Percentiles rank a stretch among this genome's conserved stretches.
phyloP scores from a whole-genome alignment of 1,284 basidiomycete genomes.

The Cryptococcus sp. region DNA sequence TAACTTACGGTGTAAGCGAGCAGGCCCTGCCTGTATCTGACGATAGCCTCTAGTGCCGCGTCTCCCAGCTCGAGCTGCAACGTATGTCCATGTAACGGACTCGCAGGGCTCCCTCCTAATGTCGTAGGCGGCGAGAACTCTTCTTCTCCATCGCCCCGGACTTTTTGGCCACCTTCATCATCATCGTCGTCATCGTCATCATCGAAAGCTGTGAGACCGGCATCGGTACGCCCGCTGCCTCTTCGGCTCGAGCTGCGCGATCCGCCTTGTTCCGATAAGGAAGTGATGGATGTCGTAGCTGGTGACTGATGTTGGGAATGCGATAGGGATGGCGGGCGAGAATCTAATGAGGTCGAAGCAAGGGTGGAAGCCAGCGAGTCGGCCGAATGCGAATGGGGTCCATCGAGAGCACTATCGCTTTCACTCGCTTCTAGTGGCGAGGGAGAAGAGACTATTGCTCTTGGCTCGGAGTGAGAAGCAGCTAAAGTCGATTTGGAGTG shows the following conservation, averaged over 20 bases:
- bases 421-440: not conserved
- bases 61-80: no score
- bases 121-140: not conserved
- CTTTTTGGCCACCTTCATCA: not conserved
- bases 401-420: not conserved
- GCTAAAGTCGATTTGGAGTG: not conserved
- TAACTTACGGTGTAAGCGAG: slow-evolving; percentile 29
- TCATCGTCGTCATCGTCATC: not conserved
- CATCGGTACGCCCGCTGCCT: not conserved
- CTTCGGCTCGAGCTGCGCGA: not conserved
- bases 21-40: slow-evolving; percentile 20
- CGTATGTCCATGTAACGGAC: not conserved
- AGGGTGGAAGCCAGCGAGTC: not conserved
- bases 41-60: slow-evolving; percentile 7
- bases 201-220: not conserved
- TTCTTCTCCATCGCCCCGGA: not conserved
- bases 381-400: not conserved
- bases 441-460: not conserved
- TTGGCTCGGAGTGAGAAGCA: not conserved
- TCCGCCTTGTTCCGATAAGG: slow-evolving; percentile 10
- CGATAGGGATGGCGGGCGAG: not conserved
- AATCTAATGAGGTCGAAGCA: slow-evolving; percentile 5
- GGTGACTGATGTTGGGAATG: slow-evolving; percentile 2
- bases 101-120: not conserved
- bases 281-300: slow-evolving; percentile 10